Percentiles rank a stretch among this genome's conserved stretches.
phyloP scores from a whole-genome alignment of 2,329 filamentous ascomycete species.

The Epichloe uncinata region DNA sequence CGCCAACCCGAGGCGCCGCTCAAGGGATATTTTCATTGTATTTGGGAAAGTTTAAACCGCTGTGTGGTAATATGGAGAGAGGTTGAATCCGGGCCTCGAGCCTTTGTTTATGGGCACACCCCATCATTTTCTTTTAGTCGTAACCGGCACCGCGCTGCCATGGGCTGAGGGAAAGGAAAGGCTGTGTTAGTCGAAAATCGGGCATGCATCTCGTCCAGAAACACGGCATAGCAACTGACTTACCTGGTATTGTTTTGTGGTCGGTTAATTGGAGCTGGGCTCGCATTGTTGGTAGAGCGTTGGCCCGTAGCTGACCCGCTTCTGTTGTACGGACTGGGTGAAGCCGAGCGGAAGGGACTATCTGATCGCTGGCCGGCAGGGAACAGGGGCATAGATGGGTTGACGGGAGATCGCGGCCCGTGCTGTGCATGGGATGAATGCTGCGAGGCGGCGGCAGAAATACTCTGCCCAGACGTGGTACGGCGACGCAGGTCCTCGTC shows the following conservation, averaged over 20 bases:
- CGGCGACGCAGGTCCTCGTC: constrained; percentile 26
- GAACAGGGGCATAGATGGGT: constrained; percentile 30
- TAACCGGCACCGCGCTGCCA: constrained; percentile 34
- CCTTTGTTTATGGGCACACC: background rate
- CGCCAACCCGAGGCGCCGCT: background rate
- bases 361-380: constrained; percentile 23
- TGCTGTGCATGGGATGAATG: constrained; percentile 16
- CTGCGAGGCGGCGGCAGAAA: constrained; percentile 15
- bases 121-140: constrained; percentile 16
- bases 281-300: constrained; percentile 19
- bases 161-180: constrained; percentile 16
- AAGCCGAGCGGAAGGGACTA: constrained; percentile 22
- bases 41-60: background rate
- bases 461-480: constrained; percentile 16
- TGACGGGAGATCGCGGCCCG: constrained; percentile 21
- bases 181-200: constrained; percentile 8
- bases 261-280: constrained; percentile 20
- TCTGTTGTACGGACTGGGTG: constrained; percentile 21
- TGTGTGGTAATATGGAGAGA: background rate
- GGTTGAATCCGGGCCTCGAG: too few species aligned
- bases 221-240: constrained; percentile 1
- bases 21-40: background rate
- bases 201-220: too few species aligned
- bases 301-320: constrained; percentile 11
- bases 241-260: constrained; percentile 28